Percentiles rank a stretch among this genome's conserved stretches.
These are phyloP conservation scores for Uronychia setigera DNA, from an alignment of 73 alveolate species.

Conservation along the genomic window DNA sequence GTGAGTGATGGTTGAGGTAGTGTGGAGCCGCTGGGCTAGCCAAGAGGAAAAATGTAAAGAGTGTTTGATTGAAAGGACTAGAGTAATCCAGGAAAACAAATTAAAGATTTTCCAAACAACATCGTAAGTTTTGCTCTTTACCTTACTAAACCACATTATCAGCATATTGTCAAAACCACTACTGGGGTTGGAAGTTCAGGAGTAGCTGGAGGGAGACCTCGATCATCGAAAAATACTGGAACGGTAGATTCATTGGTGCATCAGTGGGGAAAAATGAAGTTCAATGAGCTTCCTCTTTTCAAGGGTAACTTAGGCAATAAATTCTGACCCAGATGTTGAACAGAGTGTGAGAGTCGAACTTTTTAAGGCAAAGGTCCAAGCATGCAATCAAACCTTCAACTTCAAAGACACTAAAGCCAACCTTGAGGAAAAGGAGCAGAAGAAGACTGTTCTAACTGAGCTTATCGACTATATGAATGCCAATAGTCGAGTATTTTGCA, in stretches of 20 bases:
- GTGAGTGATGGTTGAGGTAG: no score
- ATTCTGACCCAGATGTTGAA: background rate
- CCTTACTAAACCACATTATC: no score
- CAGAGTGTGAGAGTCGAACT: slow-evolving; percentile 24
- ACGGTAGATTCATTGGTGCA: background rate
- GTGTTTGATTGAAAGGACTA: no score
- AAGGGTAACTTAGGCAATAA: background rate
- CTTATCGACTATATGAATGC: slow-evolving; percentile 40
- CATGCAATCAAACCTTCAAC: slow-evolving; percentile 41
- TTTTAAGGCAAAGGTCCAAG: slow-evolving; percentile 44
- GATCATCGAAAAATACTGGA: background rate
- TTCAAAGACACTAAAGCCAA: slow-evolving; percentile 60
- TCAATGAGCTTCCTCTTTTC: background rate
- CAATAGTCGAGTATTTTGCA: slow-evolving; percentile 15
- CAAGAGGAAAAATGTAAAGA: no score
- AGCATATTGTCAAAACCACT: background rate
- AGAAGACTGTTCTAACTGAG: slow-evolving; percentile 53
- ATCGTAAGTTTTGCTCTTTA: background rate
- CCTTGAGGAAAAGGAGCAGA: slow-evolving; percentile 47
- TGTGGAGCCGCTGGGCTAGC: no score
- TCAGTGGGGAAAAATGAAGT: background rate
- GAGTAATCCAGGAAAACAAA: background rate
- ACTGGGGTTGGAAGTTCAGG: background rate
- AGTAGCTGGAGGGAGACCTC: background rate
- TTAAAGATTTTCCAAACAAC: background rate